phyloP scores from a whole-genome alignment of 106 monocot genomes.

The Iris macrosiphon region DNA sequence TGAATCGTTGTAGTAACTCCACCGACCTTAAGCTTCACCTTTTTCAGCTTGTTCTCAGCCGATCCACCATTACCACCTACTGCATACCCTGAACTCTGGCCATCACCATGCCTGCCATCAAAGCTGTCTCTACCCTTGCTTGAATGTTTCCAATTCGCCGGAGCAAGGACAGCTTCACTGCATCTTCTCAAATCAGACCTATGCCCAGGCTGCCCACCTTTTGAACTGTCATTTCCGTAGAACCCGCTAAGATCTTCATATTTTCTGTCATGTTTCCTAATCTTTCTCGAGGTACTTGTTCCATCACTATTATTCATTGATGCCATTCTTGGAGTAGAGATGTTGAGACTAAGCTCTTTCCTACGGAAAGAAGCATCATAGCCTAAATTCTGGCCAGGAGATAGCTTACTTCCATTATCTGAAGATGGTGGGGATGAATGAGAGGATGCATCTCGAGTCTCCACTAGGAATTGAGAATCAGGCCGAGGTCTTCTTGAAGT shows the following conservation, averaged over 20 bases:
- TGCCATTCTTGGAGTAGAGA: conserved; percentile 11
- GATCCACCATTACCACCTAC: conserved; percentile 6
- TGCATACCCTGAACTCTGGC: not conserved
- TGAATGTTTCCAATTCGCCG: conserved; percentile 21
- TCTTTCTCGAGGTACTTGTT: conserved; percentile 14
- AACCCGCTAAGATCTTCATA: conserved; percentile 21
- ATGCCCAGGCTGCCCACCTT: conserved; percentile 3
- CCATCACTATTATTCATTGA: conserved; percentile 38
- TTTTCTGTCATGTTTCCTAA: conserved; percentile 24
- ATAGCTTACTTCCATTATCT: conserved; percentile 42
- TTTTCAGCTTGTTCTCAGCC: conserved; percentile 44
- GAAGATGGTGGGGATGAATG: conserved; percentile 45
- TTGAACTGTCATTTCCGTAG: conserved; percentile 11
- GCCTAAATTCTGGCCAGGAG: conserved; percentile 27
- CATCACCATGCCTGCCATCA: conserved; percentile 21
- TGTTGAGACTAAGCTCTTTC: conserved; percentile 48
- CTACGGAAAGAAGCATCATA: conserved; percentile 14
- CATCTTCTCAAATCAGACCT: conserved; percentile 19
- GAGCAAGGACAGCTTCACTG: conserved; percentile 31
- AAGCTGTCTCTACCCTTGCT: conserved; percentile 16
- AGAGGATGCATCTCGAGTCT: conserved; percentile 29
- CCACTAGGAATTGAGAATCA: conserved; percentile 18
- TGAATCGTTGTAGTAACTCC: conserved; percentile 59
- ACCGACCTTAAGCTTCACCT: conserved; percentile 64
- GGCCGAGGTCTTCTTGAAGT: conserved; percentile 39